Conservation (phyloP, 208 protist genomes). For the Perkinsela sp. region DNA sequence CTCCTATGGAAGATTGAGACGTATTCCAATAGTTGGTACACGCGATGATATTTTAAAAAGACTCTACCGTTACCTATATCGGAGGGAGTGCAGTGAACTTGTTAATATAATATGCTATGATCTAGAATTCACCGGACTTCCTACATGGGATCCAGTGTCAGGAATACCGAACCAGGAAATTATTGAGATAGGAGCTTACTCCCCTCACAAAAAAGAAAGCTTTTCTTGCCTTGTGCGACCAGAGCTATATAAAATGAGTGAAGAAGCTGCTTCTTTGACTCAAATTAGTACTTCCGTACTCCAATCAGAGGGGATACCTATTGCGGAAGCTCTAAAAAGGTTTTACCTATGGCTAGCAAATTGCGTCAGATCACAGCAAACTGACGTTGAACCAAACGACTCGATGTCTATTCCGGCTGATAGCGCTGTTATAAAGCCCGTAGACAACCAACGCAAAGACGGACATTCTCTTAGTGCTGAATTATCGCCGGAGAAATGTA, state of each 20-base stretch:
- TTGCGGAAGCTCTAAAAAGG: background rate
- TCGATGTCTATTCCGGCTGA: too few relatives aligned
- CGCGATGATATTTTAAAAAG: background rate
- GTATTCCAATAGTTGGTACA: background rate
- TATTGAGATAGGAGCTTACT: background rate
- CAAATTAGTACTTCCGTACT: background rate
- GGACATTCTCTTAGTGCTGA: too few relatives aligned
- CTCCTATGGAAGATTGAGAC: background rate
- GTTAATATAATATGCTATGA: background rate
- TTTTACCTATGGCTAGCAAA: background rate
- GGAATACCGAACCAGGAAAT: background rate
- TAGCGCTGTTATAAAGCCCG: too few relatives aligned
- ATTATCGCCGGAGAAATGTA: too few relatives aligned
- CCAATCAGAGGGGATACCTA: background rate
- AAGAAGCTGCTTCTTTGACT: background rate
- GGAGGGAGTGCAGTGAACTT: background rate
- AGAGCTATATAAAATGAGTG: background rate
- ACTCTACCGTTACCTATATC: background rate
- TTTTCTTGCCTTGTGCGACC: background rate
- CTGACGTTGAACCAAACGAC: too few relatives aligned
- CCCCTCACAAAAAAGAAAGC: background rate
- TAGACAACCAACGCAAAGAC: too few relatives aligned
- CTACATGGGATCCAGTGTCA: background rate
- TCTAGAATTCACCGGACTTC: background rate
- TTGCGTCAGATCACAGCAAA: too few relatives aligned